Conservation (phyloP, 768 basidiomycete species). For the Fomitopsis pulvina region DNA sequence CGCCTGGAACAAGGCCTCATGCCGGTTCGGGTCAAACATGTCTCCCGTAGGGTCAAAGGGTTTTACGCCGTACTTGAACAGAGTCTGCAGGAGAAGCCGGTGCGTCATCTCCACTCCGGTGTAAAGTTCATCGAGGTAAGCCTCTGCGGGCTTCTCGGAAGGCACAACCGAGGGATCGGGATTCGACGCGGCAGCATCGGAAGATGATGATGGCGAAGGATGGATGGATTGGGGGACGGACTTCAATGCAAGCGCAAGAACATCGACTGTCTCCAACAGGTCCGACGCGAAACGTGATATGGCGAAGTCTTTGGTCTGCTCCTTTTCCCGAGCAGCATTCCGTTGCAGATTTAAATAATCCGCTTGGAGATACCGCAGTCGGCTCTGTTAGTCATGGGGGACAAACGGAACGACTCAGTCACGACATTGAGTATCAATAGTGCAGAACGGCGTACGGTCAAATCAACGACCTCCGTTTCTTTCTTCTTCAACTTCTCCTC, state of each 20-base stretch:
- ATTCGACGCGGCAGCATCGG: constrained; percentile 23
- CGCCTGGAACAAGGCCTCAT: constrained; percentile 93
- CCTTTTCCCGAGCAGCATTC: constrained; percentile 84
- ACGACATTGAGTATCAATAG: too few species aligned
- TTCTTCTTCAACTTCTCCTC: constrained; percentile 67
- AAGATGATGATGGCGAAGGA: constrained; percentile 19
- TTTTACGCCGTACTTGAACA: constrained; percentile 88
- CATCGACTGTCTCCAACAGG: constrained; percentile 86
- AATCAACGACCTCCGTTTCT: constrained; percentile 74
- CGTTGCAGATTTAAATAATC: constrained; percentile 95
- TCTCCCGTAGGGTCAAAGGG: constrained; percentile 91
- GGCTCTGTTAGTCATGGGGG: constrained; percentile 45
- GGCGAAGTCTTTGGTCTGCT: constrained; percentile 89
- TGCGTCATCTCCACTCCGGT: constrained; percentile 91
- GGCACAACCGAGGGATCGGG: constrained; percentile 9
- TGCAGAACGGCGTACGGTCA: constrained; percentile 54
- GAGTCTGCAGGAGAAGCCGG: constrained; percentile 79
- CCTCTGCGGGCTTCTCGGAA: constrained; percentile 45
- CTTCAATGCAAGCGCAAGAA: constrained; percentile 78
- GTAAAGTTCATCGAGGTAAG: constrained; percentile 65
- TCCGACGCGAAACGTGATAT: constrained; percentile 89
- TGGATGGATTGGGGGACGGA: constrained; percentile 57
- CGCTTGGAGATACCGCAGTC: constrained; percentile 87
- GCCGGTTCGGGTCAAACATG: constrained; percentile 89
- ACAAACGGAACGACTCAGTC: neutral